Evolutionary conservation across 1,139 yeast species (phyloP).

Genomic region (Pneumocystis oryctolagi): DNA sequence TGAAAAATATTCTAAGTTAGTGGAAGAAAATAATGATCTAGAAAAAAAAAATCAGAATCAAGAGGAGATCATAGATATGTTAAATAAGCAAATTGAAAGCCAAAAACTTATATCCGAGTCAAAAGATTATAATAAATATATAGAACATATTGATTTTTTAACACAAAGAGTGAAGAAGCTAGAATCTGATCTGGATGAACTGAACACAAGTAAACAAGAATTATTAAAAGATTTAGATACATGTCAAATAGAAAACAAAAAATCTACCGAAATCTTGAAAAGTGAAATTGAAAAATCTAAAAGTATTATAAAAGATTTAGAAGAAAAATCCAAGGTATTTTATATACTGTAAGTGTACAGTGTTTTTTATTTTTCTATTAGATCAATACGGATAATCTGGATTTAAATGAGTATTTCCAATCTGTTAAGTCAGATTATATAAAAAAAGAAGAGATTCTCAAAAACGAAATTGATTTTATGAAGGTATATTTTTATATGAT

Average conservation of each 20-base stretch:
- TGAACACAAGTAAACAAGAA: neutral
- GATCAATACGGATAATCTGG: neutral
- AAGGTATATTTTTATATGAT: neutral
- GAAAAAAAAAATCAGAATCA: neutral
- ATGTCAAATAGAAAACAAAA: neutral
- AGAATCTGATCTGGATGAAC: neutral
- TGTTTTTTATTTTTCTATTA: neutral
- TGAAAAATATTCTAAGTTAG: neutral
- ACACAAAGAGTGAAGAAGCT: neutral
- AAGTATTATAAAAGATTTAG: neutral
- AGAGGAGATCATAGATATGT: neutral
- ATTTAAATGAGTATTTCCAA: neutral
- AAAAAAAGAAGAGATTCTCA: neutral
- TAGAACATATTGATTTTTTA: neutral
- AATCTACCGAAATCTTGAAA: neutral
- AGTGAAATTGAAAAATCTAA: neutral
- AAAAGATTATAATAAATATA: neutral
- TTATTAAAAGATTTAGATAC: neutral
- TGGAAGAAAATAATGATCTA: neutral
- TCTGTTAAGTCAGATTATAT: neutral
- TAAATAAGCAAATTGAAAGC: neutral
- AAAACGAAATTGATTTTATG: neutral
- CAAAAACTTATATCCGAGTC: neutral
- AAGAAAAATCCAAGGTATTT: neutral
- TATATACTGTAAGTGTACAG: neutral